Evolutionary conservation across 768 basidiomycete genomes (phyloP).

Genomic region (Suillus placidus): DNA sequence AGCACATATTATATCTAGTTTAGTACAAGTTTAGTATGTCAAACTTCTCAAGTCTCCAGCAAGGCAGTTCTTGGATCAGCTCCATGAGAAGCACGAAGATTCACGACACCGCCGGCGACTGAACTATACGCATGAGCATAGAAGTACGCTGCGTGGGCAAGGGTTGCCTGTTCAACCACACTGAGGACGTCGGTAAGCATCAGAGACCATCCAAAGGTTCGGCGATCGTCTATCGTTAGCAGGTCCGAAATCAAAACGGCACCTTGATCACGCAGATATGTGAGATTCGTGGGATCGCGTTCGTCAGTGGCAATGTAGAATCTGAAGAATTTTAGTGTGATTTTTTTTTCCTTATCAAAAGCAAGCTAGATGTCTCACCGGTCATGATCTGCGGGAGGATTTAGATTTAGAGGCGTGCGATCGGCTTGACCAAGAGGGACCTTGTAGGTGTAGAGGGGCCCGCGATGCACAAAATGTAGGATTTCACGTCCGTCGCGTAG

Average conservation of each 20-base stretch:
- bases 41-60: constrained; percentile 28
- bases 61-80: constrained; percentile 42
- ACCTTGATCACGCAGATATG: constrained; percentile 36
- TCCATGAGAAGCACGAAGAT: constrained; percentile 43
- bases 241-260: constrained; percentile 45
- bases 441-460: constrained; percentile 19
- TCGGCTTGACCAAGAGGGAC: constrained; percentile 26
- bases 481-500: constrained; percentile 22
- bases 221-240: constrained; percentile 44
- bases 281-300: constrained; percentile 36
- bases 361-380: constrained; percentile 17
- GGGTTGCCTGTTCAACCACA: constrained; percentile 43
- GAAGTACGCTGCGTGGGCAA: constrained; percentile 42
- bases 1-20: not conserved
- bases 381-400: constrained; percentile 28
- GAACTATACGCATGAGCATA: constrained; percentile 45
- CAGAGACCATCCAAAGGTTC: constrained; percentile 43
- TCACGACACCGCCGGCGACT: constrained; percentile 44
- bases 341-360: not conserved
- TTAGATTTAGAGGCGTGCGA: constrained; percentile 21
- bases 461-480: constrained; percentile 26
- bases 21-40: too few species aligned
- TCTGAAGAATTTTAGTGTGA: constrained; percentile 15
- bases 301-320: constrained; percentile 47
- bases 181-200: constrained; percentile 46